phyloP scores from a whole-genome alignment of 169 alveolate species.

The Eimeria sp. region DNA sequence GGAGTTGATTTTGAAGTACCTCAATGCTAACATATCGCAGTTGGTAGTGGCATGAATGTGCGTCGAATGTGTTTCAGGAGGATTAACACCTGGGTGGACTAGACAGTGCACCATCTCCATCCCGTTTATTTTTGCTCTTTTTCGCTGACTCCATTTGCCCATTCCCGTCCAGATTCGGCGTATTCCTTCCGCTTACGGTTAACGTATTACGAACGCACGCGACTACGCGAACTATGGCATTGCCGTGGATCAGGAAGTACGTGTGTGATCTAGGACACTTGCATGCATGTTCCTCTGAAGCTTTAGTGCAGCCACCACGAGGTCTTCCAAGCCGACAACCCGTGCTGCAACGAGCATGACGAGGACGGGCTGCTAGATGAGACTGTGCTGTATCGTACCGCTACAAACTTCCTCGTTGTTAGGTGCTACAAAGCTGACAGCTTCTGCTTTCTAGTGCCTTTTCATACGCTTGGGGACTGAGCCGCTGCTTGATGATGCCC shows the following conservation, averaged over 20 bases:
- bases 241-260: neutral
- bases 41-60: too few relatives aligned
- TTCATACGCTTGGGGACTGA: too few relatives aligned
- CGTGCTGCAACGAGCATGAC: too few relatives aligned
- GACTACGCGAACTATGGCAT: neutral
- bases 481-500: too few relatives aligned
- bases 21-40: neutral
- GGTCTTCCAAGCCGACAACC: too few relatives aligned
- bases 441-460: neutral
- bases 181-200: neutral
- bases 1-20: neutral
- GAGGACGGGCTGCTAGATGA: too few relatives aligned
- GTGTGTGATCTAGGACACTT: neutral
- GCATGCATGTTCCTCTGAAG: too few relatives aligned
- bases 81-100: too few relatives aligned
- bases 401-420: neutral
- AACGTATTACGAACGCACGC: neutral
- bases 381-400: too few relatives aligned
- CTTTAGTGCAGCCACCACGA: too few relatives aligned
- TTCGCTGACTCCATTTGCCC: neutral
- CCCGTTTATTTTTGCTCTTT: neutral
- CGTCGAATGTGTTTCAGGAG: too few relatives aligned
- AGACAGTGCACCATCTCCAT: neutral
- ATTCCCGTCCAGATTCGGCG: neutral
- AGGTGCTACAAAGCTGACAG: too few relatives aligned